Base-by-base conservation (phyloP, 2,329 filamentous ascomycete genomes). In the Beauveria sp. region DNA sequence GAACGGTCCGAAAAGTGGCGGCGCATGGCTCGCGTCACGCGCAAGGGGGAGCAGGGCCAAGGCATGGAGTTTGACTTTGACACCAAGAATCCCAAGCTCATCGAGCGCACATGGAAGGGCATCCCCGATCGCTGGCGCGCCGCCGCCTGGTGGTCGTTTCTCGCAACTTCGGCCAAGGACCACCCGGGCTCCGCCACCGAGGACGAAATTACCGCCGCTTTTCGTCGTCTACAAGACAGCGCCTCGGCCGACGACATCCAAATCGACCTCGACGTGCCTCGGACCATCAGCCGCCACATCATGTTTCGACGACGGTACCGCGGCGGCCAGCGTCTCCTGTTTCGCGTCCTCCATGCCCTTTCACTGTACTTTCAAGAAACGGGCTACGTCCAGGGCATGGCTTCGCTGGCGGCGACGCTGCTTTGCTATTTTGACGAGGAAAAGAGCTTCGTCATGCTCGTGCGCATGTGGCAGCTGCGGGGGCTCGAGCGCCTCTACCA, bases 301-400 rank as follows among this genome's bases (percentile, higher is more conserved):
- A 97, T 99, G 93, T 99, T 99, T 71, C 86, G 94, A 51, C 84
- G 86, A 64, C 84, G 94, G 55, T 99, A 99, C 75, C 85, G 91
- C 26, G 94, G 94, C 63, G 94, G 93, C 1, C 93, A 99, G 73
- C 85, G 94, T 48, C 78, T 97, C 16, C 79, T 99, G 2, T 99
- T 99, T 75, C 86, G 94, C 55, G 92, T 97, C 3, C 81, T 99
- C 30, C 94, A 97, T 71, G 89, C 91, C 50, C 84, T 97, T 71
- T 93, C 92, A 20, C 82, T 99, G 12, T 96, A 97, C 72, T 93
- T 93, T 65, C 90, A 91, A 0, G 88, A 90, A 26, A 94, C 90
- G 6, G 94, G 94, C 30, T 99, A 99, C 72, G 94, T 97, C 0
- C 94, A 99, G 74, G 94, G 94, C 59, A 99, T 99, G 94, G 94